Evolutionary conservation across 345 rosid species (phyloP), one percentile per base, ranked within the genome.

Genomic region (Luvunga scandens): DNA sequence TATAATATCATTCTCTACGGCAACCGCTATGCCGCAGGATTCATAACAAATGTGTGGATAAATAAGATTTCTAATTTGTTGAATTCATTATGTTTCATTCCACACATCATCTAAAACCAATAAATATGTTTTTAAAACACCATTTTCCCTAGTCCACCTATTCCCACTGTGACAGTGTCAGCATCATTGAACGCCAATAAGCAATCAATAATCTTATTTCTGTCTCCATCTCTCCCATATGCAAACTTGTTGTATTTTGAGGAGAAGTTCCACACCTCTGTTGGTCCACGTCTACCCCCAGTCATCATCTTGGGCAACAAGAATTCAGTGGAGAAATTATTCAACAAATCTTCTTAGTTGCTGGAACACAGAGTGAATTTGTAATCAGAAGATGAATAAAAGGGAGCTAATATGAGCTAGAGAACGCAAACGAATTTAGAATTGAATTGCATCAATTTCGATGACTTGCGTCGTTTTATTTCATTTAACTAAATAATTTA

Each of bases 41-140:
- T 45, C 18, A 0, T 45, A 45, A 45, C 50, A 45, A 3, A 45
- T 0, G 5, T 45, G 18, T 0, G 5, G 18, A 22, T 48, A 30
- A 66, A 72, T 5, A 27, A 34, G 4, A 53, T 18, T 33, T 48
- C 25, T 12, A 78, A 78, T 0, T 13, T 1, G 8, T 27, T 28
- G 72, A 76, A 78, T 27, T 31, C 56, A 2, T 21, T 7, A 2
- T 55, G 39, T 61, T 38, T 6, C 74, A 25, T 75, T 79, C 9
- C 71, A 77, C 3, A 34, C 76, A 18, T 64, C 79, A 21, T 16
- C 80, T 18, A 8, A 75, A 39, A 70, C 39, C 9, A 66, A 19
- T 2, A 33, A 21, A 4, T 66, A 34, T 34, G 21, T 34, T 30
- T 16, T 18, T 5, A 45, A 63, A 63, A 22, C 6, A 18, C 18